Base-by-base conservation (phyloP, 768 basidiomycete genomes). In the Holtermannia corniformis region DNA sequence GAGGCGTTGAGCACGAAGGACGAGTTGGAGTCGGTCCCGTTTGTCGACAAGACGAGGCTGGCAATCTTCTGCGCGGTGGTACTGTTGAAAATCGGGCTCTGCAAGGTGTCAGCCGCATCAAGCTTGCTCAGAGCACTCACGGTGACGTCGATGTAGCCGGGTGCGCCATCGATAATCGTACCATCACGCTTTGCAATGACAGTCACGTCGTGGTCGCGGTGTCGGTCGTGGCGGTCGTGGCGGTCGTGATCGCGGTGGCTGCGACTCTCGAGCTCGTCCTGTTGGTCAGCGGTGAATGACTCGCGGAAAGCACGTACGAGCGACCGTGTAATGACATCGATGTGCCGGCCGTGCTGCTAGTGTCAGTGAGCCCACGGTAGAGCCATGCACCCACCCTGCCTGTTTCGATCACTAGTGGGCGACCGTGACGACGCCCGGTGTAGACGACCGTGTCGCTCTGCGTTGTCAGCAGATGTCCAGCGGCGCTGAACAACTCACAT, bases 1-100 rank as follows among this genome's bases (percentile, higher is more conserved):
- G 80, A 80, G 4, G 80, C 80, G 60, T 77, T 77, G 48, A 82
- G 62, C 41, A 74, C 65, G 58, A 76, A 77, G 24, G 67, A 64
- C 14, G 70, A 65, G 54, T 71, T 69, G 40, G 70, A 51, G 51
- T 58, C 55, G n/a, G 63, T 61, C 1, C 58, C 54, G 49, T 64
- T 67, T 10, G 68, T 65, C 59, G 67, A 50, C 20, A 79, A 63
- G 25, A 75, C 71, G 13, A 78, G 72, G 5, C 73, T 77, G 16
- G 77, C 78, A 47, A 77, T 72, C 42, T 66, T 64, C 47, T 71
- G 50, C 4, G 72, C 73, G 0, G 55, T 61, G 5, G 70, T 54
- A 49, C 75, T 74, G 50, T 73, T 71, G 32, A 58, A 64, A 3
- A 68, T 63, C 16, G 68, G 67, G 54, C 73, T 76, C 76, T 76